Base-by-base conservation (phyloP, 164 flowering plant species). In the Magnolia kwangsiensis region DNA sequence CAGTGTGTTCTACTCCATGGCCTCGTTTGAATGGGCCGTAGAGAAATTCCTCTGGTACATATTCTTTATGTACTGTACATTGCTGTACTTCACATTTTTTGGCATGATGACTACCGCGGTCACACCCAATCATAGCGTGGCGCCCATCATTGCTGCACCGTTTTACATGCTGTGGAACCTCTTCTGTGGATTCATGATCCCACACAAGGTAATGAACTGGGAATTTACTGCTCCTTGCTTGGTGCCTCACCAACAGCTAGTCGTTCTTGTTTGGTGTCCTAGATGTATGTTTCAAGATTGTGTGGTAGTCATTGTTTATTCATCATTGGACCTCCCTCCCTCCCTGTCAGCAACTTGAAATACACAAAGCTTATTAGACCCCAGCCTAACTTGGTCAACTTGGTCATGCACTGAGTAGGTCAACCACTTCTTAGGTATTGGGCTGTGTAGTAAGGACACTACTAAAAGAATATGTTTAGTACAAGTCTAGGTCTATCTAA, bases 51-150 rank as follows among this genome's bases (percentile, higher is more conserved):
- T 86, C 75, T 93, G 93, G 92, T 96, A 92, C 89, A 72, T 88
- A 73, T 92, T 88, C 79, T 92, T 92, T 66, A 96, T 90, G 96
- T 96, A 91, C 78, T 90, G 90, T 82, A 91, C 98, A 4, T 81
- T 94, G 86, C 86, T 96, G 21, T 94, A 91, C 89, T 96, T 96
- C 91, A 94, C 98, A 78, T 89, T 91, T 69, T 96, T 86, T 64
- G 99, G 99, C 24, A 96, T 96, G 99, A 96, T 96, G 99, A 90
- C 92, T 0, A 93, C 98, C 61, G 98, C 99, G 3, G 72, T 96
- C 78, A 94, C 97, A 4, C 99, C 98, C 78, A 94, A 96, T 81
- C 98, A 96, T 74, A 88, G 90, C 69, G 96, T 96, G 63, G 97
- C 97, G 13, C 84, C 98, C 76, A 90, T 96, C 66, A 86, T 96